Percentiles rank a stretch among this genome's conserved stretches.
phyloP scores from a whole-genome alignment of 108 stramenopile species.

The Cylindrotheca fusiformis region DNA sequence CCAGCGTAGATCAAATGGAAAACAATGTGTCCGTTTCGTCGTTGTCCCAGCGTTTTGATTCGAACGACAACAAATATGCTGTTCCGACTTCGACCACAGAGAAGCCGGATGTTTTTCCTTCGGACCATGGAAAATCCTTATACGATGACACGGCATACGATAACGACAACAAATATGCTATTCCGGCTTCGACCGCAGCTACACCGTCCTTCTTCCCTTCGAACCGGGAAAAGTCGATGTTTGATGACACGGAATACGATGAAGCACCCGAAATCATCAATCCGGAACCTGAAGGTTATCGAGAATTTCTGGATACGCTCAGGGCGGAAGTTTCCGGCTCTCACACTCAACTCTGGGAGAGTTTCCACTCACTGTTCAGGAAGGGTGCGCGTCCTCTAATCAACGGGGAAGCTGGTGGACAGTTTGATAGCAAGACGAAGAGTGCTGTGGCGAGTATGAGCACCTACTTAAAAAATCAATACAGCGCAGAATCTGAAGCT shows the following conservation, averaged over 20 bases:
- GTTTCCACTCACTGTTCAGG: constrained; percentile 25
- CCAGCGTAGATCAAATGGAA: not conserved
- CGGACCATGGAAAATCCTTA: not conserved
- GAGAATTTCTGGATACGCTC: constrained; percentile 26
- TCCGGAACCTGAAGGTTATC: constrained; percentile 25
- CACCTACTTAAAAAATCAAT: constrained; percentile 22
- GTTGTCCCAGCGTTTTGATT: too few relatives aligned
- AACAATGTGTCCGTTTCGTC: not conserved
- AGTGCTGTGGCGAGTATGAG: constrained; percentile 34
- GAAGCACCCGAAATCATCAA: constrained; percentile 5
- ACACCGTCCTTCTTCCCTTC: too few relatives aligned
- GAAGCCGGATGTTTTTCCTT: not conserved
- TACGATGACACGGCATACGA: not conserved
- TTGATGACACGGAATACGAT: not conserved
- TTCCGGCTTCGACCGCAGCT: too few relatives aligned
- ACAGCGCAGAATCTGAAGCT: constrained; percentile 18
- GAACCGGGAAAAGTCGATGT: not conserved
- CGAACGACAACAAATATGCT: too few relatives aligned
- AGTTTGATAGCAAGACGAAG: constrained; percentile 44
- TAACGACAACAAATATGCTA: too few relatives aligned
- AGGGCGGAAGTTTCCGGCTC: constrained; percentile 32
- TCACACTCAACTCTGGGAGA: constrained; percentile 33
- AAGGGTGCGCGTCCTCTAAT: not conserved
- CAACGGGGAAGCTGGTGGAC: not conserved
- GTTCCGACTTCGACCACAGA: not conserved